Evolutionary conservation across 495 filamentous ascomycete genomes (phyloP).

Genomic region (Pyronema omphalodes): DNA sequence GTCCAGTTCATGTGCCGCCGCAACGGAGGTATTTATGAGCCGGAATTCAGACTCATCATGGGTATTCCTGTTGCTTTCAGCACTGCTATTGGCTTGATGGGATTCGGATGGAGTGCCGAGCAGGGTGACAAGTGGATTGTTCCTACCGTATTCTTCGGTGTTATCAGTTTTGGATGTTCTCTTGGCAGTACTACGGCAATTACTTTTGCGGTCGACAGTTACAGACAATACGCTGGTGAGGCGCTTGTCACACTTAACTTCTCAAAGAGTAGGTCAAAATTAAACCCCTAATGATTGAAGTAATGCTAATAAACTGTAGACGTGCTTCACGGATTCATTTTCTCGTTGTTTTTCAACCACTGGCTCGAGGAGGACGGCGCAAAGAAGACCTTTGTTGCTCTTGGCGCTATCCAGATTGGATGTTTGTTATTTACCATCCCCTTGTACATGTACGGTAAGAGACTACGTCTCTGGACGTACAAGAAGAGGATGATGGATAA

Average conservation of each 20-base stretch:
- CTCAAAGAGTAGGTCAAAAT: slow-evolving; percentile 47
- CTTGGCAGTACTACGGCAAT: slow-evolving; percentile 87
- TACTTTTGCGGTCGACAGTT: slow-evolving; percentile 86
- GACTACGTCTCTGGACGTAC: slow-evolving; percentile 91
- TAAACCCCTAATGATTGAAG: background rate
- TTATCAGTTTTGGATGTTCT: slow-evolving; percentile 85
- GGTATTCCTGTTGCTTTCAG: slow-evolving; percentile 58
- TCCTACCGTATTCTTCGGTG: slow-evolving; percentile 78
- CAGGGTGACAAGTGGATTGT: slow-evolving; percentile 69
- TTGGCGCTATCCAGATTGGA: slow-evolving; percentile 75
- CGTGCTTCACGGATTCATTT: slow-evolving; percentile 73
- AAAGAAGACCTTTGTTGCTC: slow-evolving; percentile 57
- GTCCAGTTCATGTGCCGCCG: slow-evolving; percentile 57
- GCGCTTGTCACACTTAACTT: slow-evolving; percentile 91
- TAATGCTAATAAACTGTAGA: slow-evolving; percentile 28
- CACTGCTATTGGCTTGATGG: slow-evolving; percentile 76
- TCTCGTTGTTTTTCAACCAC: slow-evolving; percentile 74
- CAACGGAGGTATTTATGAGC: slow-evolving; percentile 91
- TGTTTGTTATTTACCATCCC: slow-evolving; percentile 61
- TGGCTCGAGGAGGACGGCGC: slow-evolving; percentile 65
- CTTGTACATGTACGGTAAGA: slow-evolving; percentile 92
- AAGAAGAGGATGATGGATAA: slow-evolving; percentile 77
- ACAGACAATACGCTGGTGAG: slow-evolving; percentile 85
- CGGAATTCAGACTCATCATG: slow-evolving; percentile 90
- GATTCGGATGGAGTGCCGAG: slow-evolving; percentile 77